Conservation (phyloP, 768 basidiomycete species). For the Astraeus odoratus region DNA sequence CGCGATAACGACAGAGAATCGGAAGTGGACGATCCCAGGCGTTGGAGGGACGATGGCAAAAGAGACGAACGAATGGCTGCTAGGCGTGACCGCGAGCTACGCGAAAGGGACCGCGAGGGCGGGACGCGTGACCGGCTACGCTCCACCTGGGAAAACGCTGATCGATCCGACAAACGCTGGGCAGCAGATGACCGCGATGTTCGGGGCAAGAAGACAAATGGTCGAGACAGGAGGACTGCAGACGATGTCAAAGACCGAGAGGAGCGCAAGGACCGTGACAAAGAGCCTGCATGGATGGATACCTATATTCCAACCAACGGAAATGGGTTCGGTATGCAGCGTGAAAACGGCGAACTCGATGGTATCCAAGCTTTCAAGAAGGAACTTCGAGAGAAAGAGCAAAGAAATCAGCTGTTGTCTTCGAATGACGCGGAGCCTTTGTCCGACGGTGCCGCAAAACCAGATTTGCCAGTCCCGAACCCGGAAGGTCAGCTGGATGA, state of each 20-base stretch:
- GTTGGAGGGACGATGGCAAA: constrained; percentile 80
- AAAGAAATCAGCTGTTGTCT: constrained; percentile 34
- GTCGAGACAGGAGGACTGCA: constrained; percentile 50
- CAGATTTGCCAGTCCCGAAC: constrained; percentile 12
- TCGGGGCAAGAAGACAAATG: constrained; percentile 50
- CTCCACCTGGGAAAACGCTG: constrained; percentile 42
- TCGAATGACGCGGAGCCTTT: constrained; percentile 4
- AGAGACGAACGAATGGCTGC: constrained; percentile 68
- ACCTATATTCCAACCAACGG: constrained; percentile 64
- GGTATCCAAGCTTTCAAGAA: constrained; percentile 87
- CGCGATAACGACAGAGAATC: constrained; percentile 38
- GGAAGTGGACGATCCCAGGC: constrained; percentile 62
- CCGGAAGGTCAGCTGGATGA: constrained; percentile 55
- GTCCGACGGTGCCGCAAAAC: constrained; percentile 14
- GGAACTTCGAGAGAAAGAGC: constrained; percentile 70
- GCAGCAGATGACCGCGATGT: constrained; percentile 63
- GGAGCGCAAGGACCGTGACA: constrained; percentile 55
- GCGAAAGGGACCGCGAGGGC: constrained; percentile 29
- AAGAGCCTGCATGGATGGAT: constrained; percentile 92
- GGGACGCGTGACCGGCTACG: constrained; percentile 39
- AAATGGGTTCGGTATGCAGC: constrained; percentile 60
- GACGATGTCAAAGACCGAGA: constrained; percentile 47
- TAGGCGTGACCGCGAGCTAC: constrained; percentile 48
- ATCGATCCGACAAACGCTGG: constrained; percentile 49
- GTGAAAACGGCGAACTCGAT: constrained; percentile 62